Percentiles rank a stretch among this genome's conserved stretches.
Conservation (phyloP, 1,284 basidiomycete species). For the Ustilago bromivora region DNA sequence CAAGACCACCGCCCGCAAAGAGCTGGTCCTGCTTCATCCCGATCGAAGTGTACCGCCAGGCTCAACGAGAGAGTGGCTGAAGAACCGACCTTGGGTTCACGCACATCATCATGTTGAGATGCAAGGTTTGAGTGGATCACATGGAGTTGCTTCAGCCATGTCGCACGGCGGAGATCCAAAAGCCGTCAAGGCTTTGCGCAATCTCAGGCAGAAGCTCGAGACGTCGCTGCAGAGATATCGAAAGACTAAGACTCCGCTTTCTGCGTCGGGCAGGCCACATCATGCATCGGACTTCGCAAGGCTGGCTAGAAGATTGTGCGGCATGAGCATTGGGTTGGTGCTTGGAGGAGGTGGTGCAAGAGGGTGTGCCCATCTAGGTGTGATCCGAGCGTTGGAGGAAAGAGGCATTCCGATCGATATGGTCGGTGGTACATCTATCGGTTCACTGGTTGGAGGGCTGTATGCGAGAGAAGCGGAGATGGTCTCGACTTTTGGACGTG, state of each 20-base stretch:
- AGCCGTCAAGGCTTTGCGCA: conserved; percentile 81
- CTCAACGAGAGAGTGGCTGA: conserved; percentile 94
- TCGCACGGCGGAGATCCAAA: conserved; percentile 79
- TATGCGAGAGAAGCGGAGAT: conserved; percentile 94
- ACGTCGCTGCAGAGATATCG: conserved; percentile 82
- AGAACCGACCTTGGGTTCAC: conserved; percentile 94
- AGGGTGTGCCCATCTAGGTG: conserved; percentile 90
- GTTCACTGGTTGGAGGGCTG: conserved; percentile 88
- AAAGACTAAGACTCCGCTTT: conserved; percentile 63
- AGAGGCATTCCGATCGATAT: conserved; percentile 90
- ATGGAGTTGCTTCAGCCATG: conserved; percentile 43
- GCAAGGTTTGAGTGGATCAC: conserved; percentile 73
- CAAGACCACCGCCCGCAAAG: conserved; percentile 97
- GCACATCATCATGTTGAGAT: conserved; percentile 91
- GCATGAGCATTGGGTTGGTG: conserved; percentile 91
- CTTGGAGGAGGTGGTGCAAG: conserved; percentile 95
- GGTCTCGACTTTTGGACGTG: conserved; percentile 84
- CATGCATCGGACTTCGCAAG: conserved; percentile 93
- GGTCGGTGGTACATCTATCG: conserved; percentile 86
- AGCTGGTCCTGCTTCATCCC: conserved; percentile 92
- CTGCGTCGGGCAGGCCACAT: conserved; percentile 74
- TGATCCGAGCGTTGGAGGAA: conserved; percentile 91
- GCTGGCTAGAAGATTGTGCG: conserved; percentile 89
- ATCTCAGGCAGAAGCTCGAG: conserved; percentile 88
- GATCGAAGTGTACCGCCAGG: conserved; percentile 89